A percentile compares a stretch with the other conserved stretches of the same genome.
Conservation (phyloP, 257 asterid species). For the Eustoma russellianum region DNA sequence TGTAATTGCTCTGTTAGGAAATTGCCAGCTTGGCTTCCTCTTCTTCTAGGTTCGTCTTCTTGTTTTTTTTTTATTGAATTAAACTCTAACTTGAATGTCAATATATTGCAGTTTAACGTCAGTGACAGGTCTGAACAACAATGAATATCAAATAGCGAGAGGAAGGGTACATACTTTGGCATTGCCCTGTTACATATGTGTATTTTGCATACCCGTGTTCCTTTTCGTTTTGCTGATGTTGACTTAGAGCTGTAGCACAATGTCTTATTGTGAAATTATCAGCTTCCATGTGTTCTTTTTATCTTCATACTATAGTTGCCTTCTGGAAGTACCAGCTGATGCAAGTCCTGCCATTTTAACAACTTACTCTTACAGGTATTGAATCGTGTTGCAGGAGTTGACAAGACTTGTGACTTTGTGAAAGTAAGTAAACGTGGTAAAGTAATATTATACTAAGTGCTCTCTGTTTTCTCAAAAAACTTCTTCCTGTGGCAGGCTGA, state of each 20-base stretch:
- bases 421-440: conserved; percentile 39
- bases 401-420: conserved; percentile 67
- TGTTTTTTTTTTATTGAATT: too few relatives aligned
- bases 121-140: conserved; percentile 90
- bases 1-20: too few relatives aligned
- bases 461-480: conserved; percentile 8
- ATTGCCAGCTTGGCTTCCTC: too few relatives aligned
- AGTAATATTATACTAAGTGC: background rate
- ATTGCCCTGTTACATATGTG: background rate
- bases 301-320: too few relatives aligned
- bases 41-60: too few relatives aligned
- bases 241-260: too few relatives aligned
- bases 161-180: conserved; percentile 55
- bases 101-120: conserved; percentile 62
- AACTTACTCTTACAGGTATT: conserved; percentile 33
- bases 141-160: conserved; percentile 86
- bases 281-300: too few relatives aligned
- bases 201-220: too few relatives aligned
- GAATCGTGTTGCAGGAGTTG: conserved; percentile 68
- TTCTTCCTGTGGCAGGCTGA: conserved; percentile 55
- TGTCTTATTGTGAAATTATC: too few relatives aligned
- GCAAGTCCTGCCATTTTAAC: background rate
- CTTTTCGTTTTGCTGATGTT: too few relatives aligned
- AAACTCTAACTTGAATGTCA: conserved; percentile 10
- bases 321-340: too few relatives aligned